These are phyloP conservation scores for Globisporangium sylvaticum DNA, from an alignment of 352 stramenopile genomes.

Conservation along the genomic window DNA sequence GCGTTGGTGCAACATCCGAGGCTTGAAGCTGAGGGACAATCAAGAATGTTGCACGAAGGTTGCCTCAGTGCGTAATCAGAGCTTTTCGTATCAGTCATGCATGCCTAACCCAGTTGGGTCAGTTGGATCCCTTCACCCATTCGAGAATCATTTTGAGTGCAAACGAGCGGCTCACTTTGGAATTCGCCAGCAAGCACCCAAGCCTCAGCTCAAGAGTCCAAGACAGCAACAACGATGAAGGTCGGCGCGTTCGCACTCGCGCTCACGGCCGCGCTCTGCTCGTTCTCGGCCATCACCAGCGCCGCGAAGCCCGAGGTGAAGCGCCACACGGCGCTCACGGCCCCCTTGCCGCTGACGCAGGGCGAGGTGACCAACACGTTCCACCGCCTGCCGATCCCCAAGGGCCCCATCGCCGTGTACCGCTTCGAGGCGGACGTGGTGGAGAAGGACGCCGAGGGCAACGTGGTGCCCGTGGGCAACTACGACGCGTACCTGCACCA, in stretches of 20 bases:
- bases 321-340: constrained; percentile 64
- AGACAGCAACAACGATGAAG: constrained; percentile 5
- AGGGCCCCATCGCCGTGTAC: constrained; percentile 78
- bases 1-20: neutral
- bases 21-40: neutral
- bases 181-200: neutral
- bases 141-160: neutral
- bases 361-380: constrained; percentile 79
- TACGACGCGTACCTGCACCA: constrained; percentile 84
- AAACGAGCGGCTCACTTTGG: neutral
- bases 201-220: neutral
- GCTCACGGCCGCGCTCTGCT: neutral
- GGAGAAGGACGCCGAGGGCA: constrained; percentile 48
- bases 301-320: constrained; percentile 36
- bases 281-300: neutral
- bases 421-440: constrained; percentile 77
- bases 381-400: constrained; percentile 64
- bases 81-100: neutral
- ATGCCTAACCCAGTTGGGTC: neutral
- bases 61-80: constrained; percentile 1
- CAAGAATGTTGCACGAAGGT: constrained; percentile 7
- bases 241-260: neutral
- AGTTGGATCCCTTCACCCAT: neutral
- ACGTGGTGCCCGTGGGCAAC: constrained; percentile 48
- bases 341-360: constrained; percentile 50